phyloP scores from a whole-genome alignment of 108 stramenopile species.

The Nitzschia palea region DNA sequence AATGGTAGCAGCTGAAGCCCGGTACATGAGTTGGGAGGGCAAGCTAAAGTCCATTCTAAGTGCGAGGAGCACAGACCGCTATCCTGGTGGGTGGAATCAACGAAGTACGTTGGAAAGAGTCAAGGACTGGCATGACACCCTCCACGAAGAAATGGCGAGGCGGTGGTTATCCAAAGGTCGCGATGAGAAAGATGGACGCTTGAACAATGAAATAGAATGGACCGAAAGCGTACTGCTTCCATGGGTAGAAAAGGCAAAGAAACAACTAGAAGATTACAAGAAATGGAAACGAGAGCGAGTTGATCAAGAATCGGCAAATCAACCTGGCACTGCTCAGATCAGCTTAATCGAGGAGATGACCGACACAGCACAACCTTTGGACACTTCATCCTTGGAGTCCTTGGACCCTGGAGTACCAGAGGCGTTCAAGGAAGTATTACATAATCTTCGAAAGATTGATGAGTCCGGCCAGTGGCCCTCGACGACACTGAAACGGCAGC shows the following conservation, averaged over 20 bases:
- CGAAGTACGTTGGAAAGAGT: slow-evolving; percentile 42
- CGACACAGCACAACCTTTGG: background rate
- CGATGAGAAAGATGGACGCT: slow-evolving; percentile 41
- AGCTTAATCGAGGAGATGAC: background rate
- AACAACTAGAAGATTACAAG: slow-evolving; percentile 65
- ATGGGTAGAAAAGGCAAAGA: slow-evolving; percentile 61
- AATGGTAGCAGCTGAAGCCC: slow-evolving; percentile 55
- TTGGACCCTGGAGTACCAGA: slow-evolving; percentile 55
- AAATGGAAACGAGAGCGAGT: slow-evolving; percentile 46
- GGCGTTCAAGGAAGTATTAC: slow-evolving; percentile 53
- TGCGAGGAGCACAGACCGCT: slow-evolving; percentile 52
- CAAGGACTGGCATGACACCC: slow-evolving; percentile 50
- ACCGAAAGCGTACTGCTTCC: slow-evolving; percentile 54
- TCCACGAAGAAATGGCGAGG: slow-evolving; percentile 46
- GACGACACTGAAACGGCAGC: slow-evolving; percentile 70
- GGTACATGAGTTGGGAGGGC: slow-evolving; percentile 72
- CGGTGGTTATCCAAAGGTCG: slow-evolving; percentile 53
- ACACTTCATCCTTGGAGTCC: slow-evolving; percentile 24
- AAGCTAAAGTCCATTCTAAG: slow-evolving; percentile 57
- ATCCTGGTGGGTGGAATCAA: slow-evolving; percentile 61
- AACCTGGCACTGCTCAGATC: background rate
- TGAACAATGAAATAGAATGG: slow-evolving; percentile 58
- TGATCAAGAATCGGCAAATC: background rate
- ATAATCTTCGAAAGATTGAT: slow-evolving; percentile 59
- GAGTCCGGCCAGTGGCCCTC: slow-evolving; percentile 70